Conservation (phyloP, 306 rosid genomes). For the Sesbania bispinosa region DNA sequence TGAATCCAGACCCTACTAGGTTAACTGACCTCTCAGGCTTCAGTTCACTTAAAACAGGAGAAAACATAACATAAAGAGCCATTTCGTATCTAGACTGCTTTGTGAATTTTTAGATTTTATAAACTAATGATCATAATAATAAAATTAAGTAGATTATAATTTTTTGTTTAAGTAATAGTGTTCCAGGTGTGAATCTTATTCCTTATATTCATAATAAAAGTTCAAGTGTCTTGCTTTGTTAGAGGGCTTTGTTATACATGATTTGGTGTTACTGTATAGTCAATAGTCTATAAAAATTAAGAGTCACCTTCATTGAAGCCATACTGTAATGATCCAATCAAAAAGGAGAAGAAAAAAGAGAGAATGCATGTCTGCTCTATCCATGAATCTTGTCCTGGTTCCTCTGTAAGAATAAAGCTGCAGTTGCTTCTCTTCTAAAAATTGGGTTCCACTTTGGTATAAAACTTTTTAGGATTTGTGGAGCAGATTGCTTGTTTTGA, state of each 20-base stretch:
- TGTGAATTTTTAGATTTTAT: constrained; percentile 9
- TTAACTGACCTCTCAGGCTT: constrained; percentile 4
- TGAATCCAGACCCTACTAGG: constrained; percentile 6
- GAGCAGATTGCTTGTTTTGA: neutral
- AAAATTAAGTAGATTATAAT: neutral
- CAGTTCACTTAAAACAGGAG: neutral
- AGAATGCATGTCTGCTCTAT: neutral
- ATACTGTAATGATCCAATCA: too few relatives aligned
- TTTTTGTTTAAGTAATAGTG: neutral
- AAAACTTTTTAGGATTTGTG: neutral
- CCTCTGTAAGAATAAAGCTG: neutral
- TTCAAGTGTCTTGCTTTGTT: neutral
- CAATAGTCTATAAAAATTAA: neutral
- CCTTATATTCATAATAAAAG: constrained; percentile 1
- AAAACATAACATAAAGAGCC: constrained; percentile 2
- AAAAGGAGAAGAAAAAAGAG: neutral
- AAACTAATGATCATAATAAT: neutral
- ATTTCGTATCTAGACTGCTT: constrained; percentile 16
- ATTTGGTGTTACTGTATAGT: constrained; percentile 4
- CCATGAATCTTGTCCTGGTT: neutral
- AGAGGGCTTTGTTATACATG: neutral
- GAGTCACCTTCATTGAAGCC: neutral
- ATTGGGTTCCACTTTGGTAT: neutral
- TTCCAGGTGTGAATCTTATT: constrained; percentile 11
- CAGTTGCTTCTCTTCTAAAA: neutral